Base-by-base conservation (phyloP, 2,329 filamentous ascomycete genomes). In the Rosellinia necatrix region DNA sequence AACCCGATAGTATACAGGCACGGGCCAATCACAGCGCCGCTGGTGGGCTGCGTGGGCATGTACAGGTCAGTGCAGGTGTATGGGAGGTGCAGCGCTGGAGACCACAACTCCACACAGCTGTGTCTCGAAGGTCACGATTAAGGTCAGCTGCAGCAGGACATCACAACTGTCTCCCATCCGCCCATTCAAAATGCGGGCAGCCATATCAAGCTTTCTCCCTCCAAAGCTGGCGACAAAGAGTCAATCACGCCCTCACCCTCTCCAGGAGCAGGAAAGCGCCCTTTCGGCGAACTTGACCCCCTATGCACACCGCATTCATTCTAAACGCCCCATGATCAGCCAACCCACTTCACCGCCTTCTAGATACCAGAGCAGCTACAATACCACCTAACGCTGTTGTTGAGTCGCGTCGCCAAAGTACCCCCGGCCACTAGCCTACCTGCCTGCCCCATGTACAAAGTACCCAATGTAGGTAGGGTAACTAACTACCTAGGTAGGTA, bases 1-100 rank as follows among this genome's bases (percentile, higher is more conserved):
- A 68, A 68, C 66, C 63, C 29, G 48, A 49, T 34, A 22, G 53
- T 48, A 1, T 12, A 13, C 4, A 25, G 8, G n/a, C 3, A 48
- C 27, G 24, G n/a, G 35, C 53, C 58, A 57, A 58, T 54, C 38
- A 49, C 19, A 13, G 25, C 25, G 5, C 15, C 24, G 24, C 15
- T 10, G 25, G 15, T 10, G 13, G 24, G 32, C 53, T 47, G 41
- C 17, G 29, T 52, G 49, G 29, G 44, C 50, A 56, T 37, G 13
- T 29, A 41, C n/a, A n/a, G n/a, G n/a, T n/a, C n/a, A 29, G 15
- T 27, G 41, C 49, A 35, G 49, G n/a, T n/a, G n/a, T n/a, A n/a
- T n/a, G n/a, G n/a, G n/a, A n/a, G n/a, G n/a, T n/a, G n/a, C n/a
- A n/a, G n/a, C n/a, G n/a, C n/a, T n/a, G n/a, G n/a, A n/a, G n/a